Evolutionary conservation across 2,329 filamentous ascomycete genomes (phyloP).

Genomic region (Fusarium nygamai): DNA sequence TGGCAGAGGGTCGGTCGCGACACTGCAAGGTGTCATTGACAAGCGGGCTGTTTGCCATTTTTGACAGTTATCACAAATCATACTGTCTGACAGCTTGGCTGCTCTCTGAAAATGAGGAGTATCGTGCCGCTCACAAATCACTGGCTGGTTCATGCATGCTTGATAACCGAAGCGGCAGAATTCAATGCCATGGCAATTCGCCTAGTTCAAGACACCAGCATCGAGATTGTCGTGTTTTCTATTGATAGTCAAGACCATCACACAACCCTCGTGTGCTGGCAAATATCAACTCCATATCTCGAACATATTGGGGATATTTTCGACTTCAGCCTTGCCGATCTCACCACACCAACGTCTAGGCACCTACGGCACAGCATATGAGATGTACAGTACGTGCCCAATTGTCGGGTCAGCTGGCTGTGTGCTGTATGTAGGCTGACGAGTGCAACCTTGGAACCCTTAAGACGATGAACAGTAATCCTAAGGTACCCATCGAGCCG

Average conservation of each 20-base stretch:
- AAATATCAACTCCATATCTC: slow-evolving; percentile 10
- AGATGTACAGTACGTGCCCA: slow-evolving; percentile 7
- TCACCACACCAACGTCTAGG: slow-evolving; percentile 31
- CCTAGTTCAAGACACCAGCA: not conserved
- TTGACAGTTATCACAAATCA: slow-evolving; percentile 19
- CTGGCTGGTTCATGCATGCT: slow-evolving; percentile 10
- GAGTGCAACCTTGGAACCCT: slow-evolving; percentile 22
- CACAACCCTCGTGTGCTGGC: slow-evolving; percentile 18
- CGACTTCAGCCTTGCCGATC: slow-evolving; percentile 32
- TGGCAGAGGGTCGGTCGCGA: not conserved
- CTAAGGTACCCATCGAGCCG: slow-evolving; percentile 1
- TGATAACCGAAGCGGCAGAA: not conserved
- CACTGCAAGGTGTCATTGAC: not conserved
- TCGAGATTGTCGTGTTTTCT: slow-evolving; percentile 28
- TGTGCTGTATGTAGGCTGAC: slow-evolving; percentile 37
- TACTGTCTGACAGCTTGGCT: slow-evolving; percentile 10
- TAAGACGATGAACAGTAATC: not conserved
- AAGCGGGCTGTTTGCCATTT: slow-evolving; percentile 20
- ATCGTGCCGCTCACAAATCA: not conserved
- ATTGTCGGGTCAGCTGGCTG: slow-evolving; percentile 32
- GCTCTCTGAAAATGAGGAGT: not conserved
- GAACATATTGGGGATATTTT: slow-evolving; percentile 11
- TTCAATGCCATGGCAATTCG: slow-evolving; percentile 7
- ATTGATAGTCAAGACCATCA: not conserved
- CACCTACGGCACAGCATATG: slow-evolving; percentile 19